These are phyloP conservation scores for Dactylellina haptotyla DNA, from an alignment of 2,329 filamentous ascomycete genomes.

Conservation along the genomic window DNA sequence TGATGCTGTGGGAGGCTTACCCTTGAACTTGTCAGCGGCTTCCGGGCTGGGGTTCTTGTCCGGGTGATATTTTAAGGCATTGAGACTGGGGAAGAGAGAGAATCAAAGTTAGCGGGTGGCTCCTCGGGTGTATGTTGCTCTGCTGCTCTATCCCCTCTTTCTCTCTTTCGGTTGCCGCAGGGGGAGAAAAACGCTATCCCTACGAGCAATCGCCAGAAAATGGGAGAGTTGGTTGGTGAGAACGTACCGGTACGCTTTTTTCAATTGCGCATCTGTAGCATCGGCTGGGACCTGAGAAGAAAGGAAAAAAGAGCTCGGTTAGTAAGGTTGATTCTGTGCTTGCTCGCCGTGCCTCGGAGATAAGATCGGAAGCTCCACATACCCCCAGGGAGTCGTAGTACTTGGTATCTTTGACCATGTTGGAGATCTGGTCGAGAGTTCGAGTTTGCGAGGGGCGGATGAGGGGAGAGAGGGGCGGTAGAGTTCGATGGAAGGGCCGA, in stretches of 20 bases:
- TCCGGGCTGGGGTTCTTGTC: conserved; percentile 96
- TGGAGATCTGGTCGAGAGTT: conserved; percentile 59
- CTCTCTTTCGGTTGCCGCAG: not conserved
- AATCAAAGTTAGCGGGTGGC: conserved; percentile 1
- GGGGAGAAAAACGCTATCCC: not conserved
- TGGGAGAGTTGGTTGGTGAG: not conserved
- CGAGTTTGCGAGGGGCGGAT: conserved; percentile 10
- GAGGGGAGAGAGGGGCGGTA: conserved; percentile 22
- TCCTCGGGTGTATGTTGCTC: not conserved
- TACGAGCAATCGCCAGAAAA: not conserved
- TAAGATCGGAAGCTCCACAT: conserved; percentile 61
- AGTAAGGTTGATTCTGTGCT: conserved; percentile 27
- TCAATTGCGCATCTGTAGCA: conserved; percentile 85
- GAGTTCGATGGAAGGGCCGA: conserved; percentile 20
- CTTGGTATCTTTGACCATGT: conserved; percentile 82
- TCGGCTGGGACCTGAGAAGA: conserved; percentile 74
- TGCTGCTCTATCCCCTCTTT: too few relatives aligned
- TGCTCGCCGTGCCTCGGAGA: conserved; percentile 39
- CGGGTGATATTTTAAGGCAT: conserved; percentile 87
- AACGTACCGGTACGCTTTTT: conserved; percentile 74
- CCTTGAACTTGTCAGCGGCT: conserved; percentile 98
- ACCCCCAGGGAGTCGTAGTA: conserved; percentile 82
- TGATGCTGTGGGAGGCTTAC: conserved; percentile 66
- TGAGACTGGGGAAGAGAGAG: conserved; percentile 72
- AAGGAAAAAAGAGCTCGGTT: conserved; percentile 58